Percentiles rank a stretch among this genome's conserved stretches.
Conservation (phyloP, 257 asterid species). For the Catharanthus roseus region DNA sequence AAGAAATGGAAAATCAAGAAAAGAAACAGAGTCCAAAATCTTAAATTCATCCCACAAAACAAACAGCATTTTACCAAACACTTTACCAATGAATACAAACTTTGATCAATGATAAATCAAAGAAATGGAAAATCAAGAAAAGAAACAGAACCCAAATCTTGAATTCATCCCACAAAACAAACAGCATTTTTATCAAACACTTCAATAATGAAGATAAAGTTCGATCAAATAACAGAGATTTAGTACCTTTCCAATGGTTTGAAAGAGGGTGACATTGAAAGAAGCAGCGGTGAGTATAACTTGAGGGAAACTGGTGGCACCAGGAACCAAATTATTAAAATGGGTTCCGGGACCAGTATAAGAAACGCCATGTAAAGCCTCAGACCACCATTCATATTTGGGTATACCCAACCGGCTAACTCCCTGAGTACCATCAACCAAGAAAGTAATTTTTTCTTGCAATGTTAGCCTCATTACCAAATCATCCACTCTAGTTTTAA, state of each 20-base stretch:
- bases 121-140: not conserved
- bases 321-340: constrained; percentile 32
- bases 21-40: not conserved
- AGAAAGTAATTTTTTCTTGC: constrained; percentile 32
- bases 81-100: not conserved
- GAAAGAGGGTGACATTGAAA: constrained; percentile 38
- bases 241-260: constrained; percentile 40
- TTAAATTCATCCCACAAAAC: not conserved
- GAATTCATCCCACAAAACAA: not conserved
- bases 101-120: too few species aligned
- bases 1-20: too few species aligned
- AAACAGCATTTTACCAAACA: not conserved
- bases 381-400: constrained; percentile 50
- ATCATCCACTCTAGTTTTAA: constrained; percentile 30
- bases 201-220: not conserved
- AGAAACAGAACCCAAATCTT: not conserved
- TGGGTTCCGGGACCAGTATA: constrained; percentile 27
- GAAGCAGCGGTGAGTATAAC: constrained; percentile 48
- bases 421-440: constrained; percentile 24
- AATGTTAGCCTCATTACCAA: constrained; percentile 32
- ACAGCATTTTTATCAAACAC: not conserved
- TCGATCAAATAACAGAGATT: not conserved
- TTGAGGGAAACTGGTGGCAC: constrained; percentile 53
- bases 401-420: constrained; percentile 34
- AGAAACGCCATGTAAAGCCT: constrained; percentile 46